A percentile compares a stretch with the other conserved stretches of the same genome.
Conservation (phyloP, 2,329 filamentous ascomycete species). For the Pyricularia pennisetigena region DNA sequence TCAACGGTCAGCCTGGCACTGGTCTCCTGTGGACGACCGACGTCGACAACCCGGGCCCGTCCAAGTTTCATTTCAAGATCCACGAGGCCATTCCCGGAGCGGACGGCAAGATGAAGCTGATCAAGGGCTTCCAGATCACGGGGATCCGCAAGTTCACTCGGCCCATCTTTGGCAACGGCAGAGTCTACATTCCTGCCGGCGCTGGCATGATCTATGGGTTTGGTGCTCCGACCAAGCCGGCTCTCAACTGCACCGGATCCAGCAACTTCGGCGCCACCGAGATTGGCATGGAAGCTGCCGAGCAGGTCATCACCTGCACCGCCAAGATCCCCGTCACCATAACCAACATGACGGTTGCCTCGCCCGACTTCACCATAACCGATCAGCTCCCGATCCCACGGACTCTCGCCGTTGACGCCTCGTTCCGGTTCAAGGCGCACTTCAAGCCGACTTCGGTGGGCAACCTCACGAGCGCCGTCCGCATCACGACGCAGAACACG, state of each 20-base stretch:
- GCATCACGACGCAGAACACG: slow-evolving; percentile 27
- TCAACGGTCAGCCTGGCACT: slow-evolving; percentile 41
- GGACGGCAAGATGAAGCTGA: slow-evolving; percentile 32
- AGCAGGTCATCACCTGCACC: slow-evolving; percentile 32
- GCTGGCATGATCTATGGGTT: slow-evolving; percentile 43
- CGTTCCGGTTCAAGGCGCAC: slow-evolving; percentile 30
- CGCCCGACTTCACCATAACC: slow-evolving; percentile 25
- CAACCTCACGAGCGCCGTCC: slow-evolving; percentile 33
- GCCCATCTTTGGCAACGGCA: slow-evolving; percentile 46
- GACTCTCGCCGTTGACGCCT: slow-evolving; percentile 23
- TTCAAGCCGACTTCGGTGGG: slow-evolving; percentile 39
- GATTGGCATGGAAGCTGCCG: slow-evolving; percentile 23
- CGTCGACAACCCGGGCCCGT: slow-evolving; percentile 25
- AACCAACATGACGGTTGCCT: slow-evolving; percentile 24
- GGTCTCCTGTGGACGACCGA: slow-evolving; percentile 48
- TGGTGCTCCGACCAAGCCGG: slow-evolving; percentile 41
- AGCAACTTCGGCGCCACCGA: slow-evolving; percentile 34
- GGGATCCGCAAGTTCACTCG: slow-evolving; percentile 46
- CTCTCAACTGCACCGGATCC: slow-evolving; percentile 40
- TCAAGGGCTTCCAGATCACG: slow-evolving; percentile 40
- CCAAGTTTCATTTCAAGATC: slow-evolving; percentile 55
- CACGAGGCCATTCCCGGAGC: slow-evolving; percentile 66
- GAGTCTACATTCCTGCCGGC: slow-evolving; percentile 42
- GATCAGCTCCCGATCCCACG: slow-evolving; percentile 18
- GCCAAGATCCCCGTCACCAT: slow-evolving; percentile 34